A percentile compares a stretch with the other conserved stretches of the same genome.
These are phyloP conservation scores for Spathaspora boniae DNA, from an alignment of 805 yeast genomes.

Conservation along the genomic window DNA sequence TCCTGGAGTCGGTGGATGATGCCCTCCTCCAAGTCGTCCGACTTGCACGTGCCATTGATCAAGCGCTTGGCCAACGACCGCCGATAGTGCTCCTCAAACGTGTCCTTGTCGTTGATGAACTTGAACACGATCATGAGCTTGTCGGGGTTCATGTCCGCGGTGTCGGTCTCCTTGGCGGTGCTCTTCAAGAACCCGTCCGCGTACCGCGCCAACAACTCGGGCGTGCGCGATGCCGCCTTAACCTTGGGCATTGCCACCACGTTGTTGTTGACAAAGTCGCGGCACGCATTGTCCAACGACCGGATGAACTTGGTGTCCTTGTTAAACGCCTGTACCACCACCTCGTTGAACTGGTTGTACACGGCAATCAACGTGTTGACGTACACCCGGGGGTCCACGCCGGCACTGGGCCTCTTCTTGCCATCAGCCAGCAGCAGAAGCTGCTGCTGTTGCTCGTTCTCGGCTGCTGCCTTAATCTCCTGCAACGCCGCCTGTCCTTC, in stretches of 20 bases:
- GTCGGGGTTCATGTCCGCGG: conserved; percentile 73
- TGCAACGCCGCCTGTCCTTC: conserved; percentile 50
- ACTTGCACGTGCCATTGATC: conserved; percentile 79
- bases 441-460: conserved; percentile 14
- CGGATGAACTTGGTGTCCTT: conserved; percentile 76
- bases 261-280: conserved; percentile 77
- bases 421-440: conserved; percentile 7
- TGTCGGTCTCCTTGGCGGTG: conserved; percentile 64
- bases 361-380: conserved; percentile 72
- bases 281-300: conserved; percentile 87
- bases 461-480: conserved; percentile 41
- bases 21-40: conserved; percentile 80
- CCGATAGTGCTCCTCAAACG: conserved; percentile 90
- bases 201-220: conserved; percentile 87
- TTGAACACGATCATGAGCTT: conserved; percentile 85
- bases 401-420: conserved; percentile 16
- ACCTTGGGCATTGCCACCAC: conserved; percentile 69
- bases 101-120: conserved; percentile 89
- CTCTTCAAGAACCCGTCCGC: conserved; percentile 80
- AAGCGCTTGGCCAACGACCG: conserved; percentile 84
- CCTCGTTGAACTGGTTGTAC: conserved; percentile 60
- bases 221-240: conserved; percentile 69
- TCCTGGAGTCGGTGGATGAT: conserved; percentile 84
- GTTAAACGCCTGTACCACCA: conserved; percentile 65
- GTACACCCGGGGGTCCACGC: conserved; percentile 70